These are phyloP conservation scores for Aspergillus persii DNA, from an alignment of 2,329 filamentous ascomycete species.

Conservation along the genomic window DNA sequence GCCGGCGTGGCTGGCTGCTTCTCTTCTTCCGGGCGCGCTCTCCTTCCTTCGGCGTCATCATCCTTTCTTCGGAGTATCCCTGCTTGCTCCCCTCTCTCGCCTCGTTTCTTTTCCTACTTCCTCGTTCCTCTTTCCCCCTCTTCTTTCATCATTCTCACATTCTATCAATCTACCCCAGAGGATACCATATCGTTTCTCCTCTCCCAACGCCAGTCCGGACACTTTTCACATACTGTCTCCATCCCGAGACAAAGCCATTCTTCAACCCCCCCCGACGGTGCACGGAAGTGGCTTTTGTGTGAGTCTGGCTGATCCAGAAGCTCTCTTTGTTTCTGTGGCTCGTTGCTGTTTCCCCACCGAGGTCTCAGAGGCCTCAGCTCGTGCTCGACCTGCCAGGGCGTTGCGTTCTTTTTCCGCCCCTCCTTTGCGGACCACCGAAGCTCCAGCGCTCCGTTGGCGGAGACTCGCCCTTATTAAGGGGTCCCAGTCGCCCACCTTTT, in stretches of 20 bases:
- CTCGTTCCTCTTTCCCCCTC: not conserved
- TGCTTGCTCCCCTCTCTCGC: not conserved
- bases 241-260: constrained; percentile 18
- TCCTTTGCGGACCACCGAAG: not conserved
- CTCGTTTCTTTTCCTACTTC: not conserved
- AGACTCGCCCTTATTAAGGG: constrained; percentile 10
- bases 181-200: not conserved
- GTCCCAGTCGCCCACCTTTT: not conserved
- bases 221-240: not conserved
- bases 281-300: constrained; percentile 7
- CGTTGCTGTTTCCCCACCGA: not conserved
- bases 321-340: constrained; percentile 1
- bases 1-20: not conserved
- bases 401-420: constrained; percentile 2
- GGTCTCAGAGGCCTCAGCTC: not conserved
- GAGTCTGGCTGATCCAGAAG: not conserved
- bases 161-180: not conserved
- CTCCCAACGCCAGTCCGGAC: not conserved
- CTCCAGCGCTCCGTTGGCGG: not conserved
- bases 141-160: not conserved
- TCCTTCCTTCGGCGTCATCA: not conserved
- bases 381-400: not conserved
- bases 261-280: not conserved
- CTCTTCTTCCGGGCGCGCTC: not conserved
- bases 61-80: not conserved